Base-by-base conservation (phyloP, 257 asterid genomes). In the Lavandula angustifolia region DNA sequence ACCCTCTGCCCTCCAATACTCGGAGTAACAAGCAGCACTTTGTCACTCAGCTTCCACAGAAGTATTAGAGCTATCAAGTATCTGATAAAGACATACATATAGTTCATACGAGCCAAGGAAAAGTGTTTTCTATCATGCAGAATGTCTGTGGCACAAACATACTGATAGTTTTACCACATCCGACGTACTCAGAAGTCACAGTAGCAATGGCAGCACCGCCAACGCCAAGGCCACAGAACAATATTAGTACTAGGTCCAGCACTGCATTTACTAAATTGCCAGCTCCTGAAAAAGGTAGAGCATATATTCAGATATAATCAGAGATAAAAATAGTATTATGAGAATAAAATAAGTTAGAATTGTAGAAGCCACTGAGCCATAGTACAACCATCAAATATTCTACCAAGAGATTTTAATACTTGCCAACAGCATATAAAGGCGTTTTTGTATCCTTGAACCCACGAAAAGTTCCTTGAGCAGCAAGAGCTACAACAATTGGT, bases 381-480 rank as follows among this genome's bases (percentile, higher is more conserved):
- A 7, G 46, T 43, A 37, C 67, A 49, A 67, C 38, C 14, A 42
- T 41, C 6, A 46, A n/a, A 33, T 37, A 2, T 7, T 27, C 31
- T 9, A 50, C 13, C 57, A 52, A 51, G 35, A n/a, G 5, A 46
- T 16, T 17, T 13, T 52, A 63, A 53, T 42, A 75, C 79, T 69
- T 75, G 68, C 99, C 99, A 72, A 89, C 87, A 56, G 99, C 99
- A 82, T 78, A 87, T 61, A 92, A 72, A 44, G 99, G 99, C 59
- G 99, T 92, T 70, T 84, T 89, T 33, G 99, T 92, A 75, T 92
- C 99, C 84, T 89, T 87, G 72, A 92, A 89, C 68, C 99, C 99
- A 51, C 96, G 95, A 64, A 89, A 92, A 54, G 95, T 79, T 75
- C 97, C 99, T 78, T 92, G 99, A 60, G 92, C 92, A 73, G 99